Conservation (phyloP, 2,329 filamentous ascomycete species). For the Blastomyces silverae region DNA sequence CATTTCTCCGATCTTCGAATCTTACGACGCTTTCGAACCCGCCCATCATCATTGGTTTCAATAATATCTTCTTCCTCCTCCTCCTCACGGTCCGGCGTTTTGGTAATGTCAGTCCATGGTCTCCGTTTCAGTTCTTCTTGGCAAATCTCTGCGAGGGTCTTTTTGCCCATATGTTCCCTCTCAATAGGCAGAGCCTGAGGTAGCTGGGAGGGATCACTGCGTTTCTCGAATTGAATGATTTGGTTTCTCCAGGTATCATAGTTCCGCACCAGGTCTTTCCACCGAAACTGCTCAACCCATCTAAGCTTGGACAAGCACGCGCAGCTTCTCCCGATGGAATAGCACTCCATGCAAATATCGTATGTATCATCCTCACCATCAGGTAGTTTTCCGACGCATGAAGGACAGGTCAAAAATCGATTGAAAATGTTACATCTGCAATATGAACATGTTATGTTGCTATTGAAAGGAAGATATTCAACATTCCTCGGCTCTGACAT, state of each 20-base stretch:
- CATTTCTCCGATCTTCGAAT: conserved; percentile 44
- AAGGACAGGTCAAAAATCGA: conserved; percentile 84
- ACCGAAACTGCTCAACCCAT: conserved; percentile 91
- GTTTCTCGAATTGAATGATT: conserved; percentile 65
- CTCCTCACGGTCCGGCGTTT: conserved; percentile 41
- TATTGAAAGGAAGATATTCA: conserved; percentile 75
- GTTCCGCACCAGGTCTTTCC: conserved; percentile 66
- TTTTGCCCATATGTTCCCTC: conserved; percentile 60
- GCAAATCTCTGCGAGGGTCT: conserved; percentile 84
- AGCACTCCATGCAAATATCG: conserved; percentile 97
- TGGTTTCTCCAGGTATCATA: conserved; percentile 78
- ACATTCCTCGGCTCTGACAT: conserved; percentile 57
- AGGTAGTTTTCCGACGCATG: conserved; percentile 62
- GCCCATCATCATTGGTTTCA: conserved; percentile 54
- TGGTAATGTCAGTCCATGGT: conserved; percentile 75
- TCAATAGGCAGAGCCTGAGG: conserved; percentile 59
- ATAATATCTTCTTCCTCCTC: conserved; percentile 33
- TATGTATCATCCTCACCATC: conserved; percentile 76
- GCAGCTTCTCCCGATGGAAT: conserved; percentile 93
- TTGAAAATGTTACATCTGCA: conserved; percentile 97
- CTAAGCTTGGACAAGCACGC: conserved; percentile 74
- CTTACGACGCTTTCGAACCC: conserved; percentile 59
- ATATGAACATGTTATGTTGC: conserved; percentile 90
- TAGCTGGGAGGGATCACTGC: conserved; percentile 61
- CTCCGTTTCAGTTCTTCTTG: conserved; percentile 75